Evolutionary conservation across 2,329 filamentous ascomycete genomes (phyloP), one percentile per base, ranked within the genome.

Genomic region (Fusarium paranaense): DNA sequence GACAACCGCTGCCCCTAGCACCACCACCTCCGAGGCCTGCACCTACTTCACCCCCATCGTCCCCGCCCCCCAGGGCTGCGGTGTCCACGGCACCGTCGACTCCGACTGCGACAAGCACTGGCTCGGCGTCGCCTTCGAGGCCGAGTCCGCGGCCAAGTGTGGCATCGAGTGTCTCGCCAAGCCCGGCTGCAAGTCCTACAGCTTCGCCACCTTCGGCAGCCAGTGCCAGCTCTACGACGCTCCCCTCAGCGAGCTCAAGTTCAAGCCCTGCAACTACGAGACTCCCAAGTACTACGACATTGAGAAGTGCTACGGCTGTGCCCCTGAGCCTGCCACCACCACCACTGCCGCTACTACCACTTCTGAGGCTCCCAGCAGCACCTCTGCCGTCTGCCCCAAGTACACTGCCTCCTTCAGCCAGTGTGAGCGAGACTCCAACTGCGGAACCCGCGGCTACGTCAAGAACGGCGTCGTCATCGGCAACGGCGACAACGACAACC

Each of bases 101-200:
- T 7, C 18, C 18, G 25, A 11, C 47, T 52, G 47, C 16, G 27
- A 32, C 16, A 30, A 30, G 25, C 47, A 52, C 47, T 52, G 47
- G 47, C 25, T 52, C 47, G 47, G 47, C 18, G 25, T 52, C 18
- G 18, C 16, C 25, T 52, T 52, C 18, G 18, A 20, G 25, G 18
- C 18, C 18, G 47, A 52, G 9, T n/a, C 18, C 45, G 16, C 30
- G 25, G 18, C 18, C 27, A 18, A 30, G 16, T 52, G 47, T 18
- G 47, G 47, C 2, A 52, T 11, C 16, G 47, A 52, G 47, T 52
- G 47, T 30, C 47, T 52, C 27, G 47, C 47, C 47, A 32, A 30
- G 25, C 16, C 16, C 0, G 66, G 66, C 6, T 40, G 52, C 57
- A 73, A 72, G 70, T 73, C 72, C 50, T 72, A 72, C 70, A 70